phyloP scores from a whole-genome alignment of 331 rosid genomes.

The Ulmus americana region DNA sequence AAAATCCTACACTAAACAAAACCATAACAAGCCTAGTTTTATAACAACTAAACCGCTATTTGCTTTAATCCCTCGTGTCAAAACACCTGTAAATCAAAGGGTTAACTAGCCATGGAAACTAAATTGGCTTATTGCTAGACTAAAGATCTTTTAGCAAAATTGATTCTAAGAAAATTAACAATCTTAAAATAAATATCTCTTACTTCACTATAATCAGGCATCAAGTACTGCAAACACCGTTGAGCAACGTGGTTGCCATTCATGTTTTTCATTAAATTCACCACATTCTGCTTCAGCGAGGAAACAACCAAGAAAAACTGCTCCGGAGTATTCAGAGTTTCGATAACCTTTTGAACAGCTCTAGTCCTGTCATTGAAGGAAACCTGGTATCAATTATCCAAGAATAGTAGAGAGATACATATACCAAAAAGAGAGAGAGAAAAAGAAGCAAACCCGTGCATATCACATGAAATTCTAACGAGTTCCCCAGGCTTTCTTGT shows the following conservation, averaged over 20 bases:
- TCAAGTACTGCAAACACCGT: slow-evolving; percentile 45
- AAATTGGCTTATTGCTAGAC: background rate
- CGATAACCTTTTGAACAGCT: slow-evolving; percentile 58
- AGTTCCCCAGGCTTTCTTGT: slow-evolving; percentile 41
- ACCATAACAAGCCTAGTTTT: background rate
- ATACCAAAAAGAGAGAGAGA: slow-evolving; percentile 3
- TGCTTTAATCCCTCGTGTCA: background rate
- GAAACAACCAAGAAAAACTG: slow-evolving; percentile 46
- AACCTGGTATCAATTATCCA: background rate
- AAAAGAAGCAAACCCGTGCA: slow-evolving; percentile 46
- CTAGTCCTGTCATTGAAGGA: slow-evolving; percentile 41
- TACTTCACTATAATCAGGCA: slow-evolving; percentile 37
- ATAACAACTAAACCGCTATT: background rate
- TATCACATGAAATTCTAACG: slow-evolving; percentile 46
- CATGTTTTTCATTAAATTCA: slow-evolving; percentile 41
- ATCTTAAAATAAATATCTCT: slow-evolving; percentile 3
- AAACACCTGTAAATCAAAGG: background rate
- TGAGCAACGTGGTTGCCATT: slow-evolving; percentile 61
- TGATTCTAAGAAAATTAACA: background rate
- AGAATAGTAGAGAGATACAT: slow-evolving; percentile 3
- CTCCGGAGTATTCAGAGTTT: slow-evolving; percentile 46
- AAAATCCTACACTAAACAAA: background rate
- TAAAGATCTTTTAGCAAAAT: background rate
- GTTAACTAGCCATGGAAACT: background rate
- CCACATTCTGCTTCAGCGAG: slow-evolving; percentile 34